A percentile compares a stretch with the other conserved stretches of the same genome.
phyloP scores from a whole-genome alignment of 768 basidiomycete species.

The button mushroom (Agaricus bisporus) region DNA sequence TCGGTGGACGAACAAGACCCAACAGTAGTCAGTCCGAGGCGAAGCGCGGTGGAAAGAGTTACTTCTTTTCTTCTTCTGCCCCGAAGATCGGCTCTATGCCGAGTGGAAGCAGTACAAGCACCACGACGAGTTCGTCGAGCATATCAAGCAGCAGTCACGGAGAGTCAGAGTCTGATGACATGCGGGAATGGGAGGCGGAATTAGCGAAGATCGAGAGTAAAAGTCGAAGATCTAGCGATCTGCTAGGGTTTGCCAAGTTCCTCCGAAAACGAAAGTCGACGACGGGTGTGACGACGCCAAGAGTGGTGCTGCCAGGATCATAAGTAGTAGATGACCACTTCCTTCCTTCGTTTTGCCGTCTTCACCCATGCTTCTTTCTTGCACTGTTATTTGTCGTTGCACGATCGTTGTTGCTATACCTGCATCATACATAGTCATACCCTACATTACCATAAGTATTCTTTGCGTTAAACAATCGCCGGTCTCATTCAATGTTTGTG shows the following conservation, averaged over 20 bases:
- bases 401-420: conserved; percentile 1
- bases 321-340: not conserved
- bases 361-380: not conserved
- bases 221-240: conserved; percentile 46
- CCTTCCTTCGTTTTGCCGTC: conserved; percentile 4
- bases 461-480: not conserved
- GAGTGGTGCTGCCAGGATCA: conserved; percentile 14
- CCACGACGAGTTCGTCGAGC: conserved; percentile 25
- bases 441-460: not conserved
- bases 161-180: conserved; percentile 19
- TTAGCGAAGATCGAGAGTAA: conserved; percentile 61
- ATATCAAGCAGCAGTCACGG: conserved; percentile 19
- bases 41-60: conserved; percentile 11
- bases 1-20: conserved; percentile 5
- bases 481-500: not conserved
- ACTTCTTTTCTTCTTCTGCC: conserved; percentile 15
- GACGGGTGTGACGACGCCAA: conserved; percentile 13
- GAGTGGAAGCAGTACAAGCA: conserved; percentile 31
- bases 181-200: conserved; percentile 77
- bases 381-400: conserved; percentile 7
- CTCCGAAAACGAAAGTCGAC: conserved; percentile 27
- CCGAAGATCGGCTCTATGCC: conserved; percentile 16
- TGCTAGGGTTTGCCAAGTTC: conserved; percentile 35
- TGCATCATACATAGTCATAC: conserved; percentile 4
- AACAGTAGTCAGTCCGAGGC: conserved; percentile 5